Base-by-base conservation (phyloP, 1,139 yeast species). In the Wickerhamomyces sp. region DNA sequence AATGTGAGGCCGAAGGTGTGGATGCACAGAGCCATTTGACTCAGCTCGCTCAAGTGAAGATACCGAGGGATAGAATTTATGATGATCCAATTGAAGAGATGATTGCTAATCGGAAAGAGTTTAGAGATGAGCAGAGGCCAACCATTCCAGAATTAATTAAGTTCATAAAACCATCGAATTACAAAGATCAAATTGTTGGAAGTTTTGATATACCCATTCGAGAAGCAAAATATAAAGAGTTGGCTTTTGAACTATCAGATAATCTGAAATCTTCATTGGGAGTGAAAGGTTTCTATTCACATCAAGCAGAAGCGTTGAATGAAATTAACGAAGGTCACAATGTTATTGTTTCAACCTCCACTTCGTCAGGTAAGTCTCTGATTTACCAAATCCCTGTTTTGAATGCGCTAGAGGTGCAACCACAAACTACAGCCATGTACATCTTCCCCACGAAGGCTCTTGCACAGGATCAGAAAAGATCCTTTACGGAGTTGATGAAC, bases 361-460 rank as follows among this genome's bases (percentile, higher is more conserved):
- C 99, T 0, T 87, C 96, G 1, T 87, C 96, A 0, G 99, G 99
- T 28, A 91, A 91, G 50, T 88, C 97, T 0, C 63, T 91, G 36
- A 83, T 93, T 22, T 91, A 88, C 53, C 98, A 91, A 57, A 60
- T 88, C 2, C 95, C 97, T 0, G 86, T 91, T 4, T 57, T 89
- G 9, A 62, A 70, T 35, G 59, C 67, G 4, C 49, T 78, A 5
- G 61, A 67, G 23, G 46, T 52, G 6, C 72, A 75, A 36, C 72
- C 74, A 4, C 68, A 73, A 6, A 61, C 84, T 1, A 84, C 95
- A 0, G 87, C 95, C 4, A 68, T 93, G 63, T 87, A 85, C 49
- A 78, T 91, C 8, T 91, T 91, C 51, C 98, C 99, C 1, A 91
- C 99, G 0, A 91, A 91, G 52, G 98, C 99, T 0, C 65, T 91